Evolutionary conservation across 2,329 filamentous ascomycete species (phyloP), one percentile per base, ranked within the genome.

Genomic region (Pseudogymnoascus sp.): DNA sequence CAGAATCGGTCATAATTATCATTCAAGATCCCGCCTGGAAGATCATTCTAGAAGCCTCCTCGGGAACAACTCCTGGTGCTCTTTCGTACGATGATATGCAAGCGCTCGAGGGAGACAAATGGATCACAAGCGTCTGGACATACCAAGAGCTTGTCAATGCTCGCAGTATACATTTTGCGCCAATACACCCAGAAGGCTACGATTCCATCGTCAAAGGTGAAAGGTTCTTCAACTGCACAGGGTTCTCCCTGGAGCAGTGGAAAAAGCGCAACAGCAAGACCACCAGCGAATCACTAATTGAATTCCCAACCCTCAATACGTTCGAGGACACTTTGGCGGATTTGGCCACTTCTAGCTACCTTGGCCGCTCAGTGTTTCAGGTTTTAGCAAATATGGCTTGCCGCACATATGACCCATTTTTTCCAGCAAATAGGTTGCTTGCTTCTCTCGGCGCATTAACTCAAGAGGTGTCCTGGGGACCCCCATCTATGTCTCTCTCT

Each of bases 71-170:
- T 3, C 47, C 29, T 40, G 38, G 21, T 33, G 40, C 40, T 29
- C 44, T 62, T 7, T 44, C 37, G 6, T 62, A 56, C 3, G 37
- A 62, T 29, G 26, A 26, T 24, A 60, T 62, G 61, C 47, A 56
- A 14, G 26, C 35, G 6, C 61, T 62, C 0, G 42, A 50, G 14
- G 44, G 31, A 7, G 61, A 62, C 14, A 62, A 47, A 35, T 67
- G 65, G 65, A 66, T 67, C n/a, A 63, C 42, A 14, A 53, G 64
- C 10, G 65, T 66, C 35, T 67, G 65, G 65, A 67, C 65, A 10
- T 66, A 67, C 37, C 65, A 65, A 56, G 65, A 67, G 35, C 61
- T 67, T 14, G 37, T 62, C 29, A 62, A 50, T 24, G 61, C 35
- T 4, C 59, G 59, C 16, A 44, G 4, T 2, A 61, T 44, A n/a